phyloP scores from a whole-genome alignment of 805 yeast genomes.

The Candida hungchunana region DNA sequence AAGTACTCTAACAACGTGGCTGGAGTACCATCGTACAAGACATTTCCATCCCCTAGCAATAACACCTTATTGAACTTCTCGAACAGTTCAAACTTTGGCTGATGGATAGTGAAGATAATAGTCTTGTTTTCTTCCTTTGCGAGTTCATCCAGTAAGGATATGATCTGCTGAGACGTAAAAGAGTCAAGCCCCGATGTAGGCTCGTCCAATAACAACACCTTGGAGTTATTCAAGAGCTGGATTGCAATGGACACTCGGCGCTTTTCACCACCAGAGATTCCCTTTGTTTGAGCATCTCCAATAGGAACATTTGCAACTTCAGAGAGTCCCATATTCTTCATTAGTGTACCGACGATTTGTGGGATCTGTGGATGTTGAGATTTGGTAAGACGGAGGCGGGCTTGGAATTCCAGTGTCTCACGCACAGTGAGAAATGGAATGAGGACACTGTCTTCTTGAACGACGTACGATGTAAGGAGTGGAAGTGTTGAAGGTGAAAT shows the following conservation, averaged over 20 bases:
- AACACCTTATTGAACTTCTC: conserved; percentile 69
- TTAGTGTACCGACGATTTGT: conserved; percentile 48
- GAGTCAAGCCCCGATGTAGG: conserved; percentile 89
- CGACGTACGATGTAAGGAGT: conserved; percentile 61
- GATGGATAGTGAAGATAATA: conserved; percentile 75
- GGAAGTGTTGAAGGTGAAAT: conserved; percentile 32
- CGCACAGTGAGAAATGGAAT: conserved; percentile 69
- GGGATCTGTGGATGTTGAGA: conserved; percentile 40
- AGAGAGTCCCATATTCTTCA: conserved; percentile 51
- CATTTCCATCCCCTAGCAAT: conserved; percentile 34
- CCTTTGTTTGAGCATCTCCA: conserved; percentile 56
- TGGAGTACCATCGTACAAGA: conserved; percentile 59
- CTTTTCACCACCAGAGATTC: conserved; percentile 77
- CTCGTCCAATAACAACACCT: conserved; percentile 68
- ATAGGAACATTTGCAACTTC: conserved; percentile 29
- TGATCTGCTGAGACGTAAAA: conserved; percentile 66
- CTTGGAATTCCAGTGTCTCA: conserved; percentile 73
- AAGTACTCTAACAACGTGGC: conserved; percentile 45
- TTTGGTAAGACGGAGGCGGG: conserved; percentile 56
- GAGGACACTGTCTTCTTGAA: conserved; percentile 75
- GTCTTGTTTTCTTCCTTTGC: conserved; percentile 57
- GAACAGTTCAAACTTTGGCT: conserved; percentile 69
- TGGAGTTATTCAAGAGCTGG: conserved; percentile 67
- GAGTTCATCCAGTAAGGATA: conserved; percentile 53
- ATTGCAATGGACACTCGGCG: conserved; percentile 80